Base-by-base conservation (phyloP, 208 protist species). In the Leishmania tropica region DNA sequence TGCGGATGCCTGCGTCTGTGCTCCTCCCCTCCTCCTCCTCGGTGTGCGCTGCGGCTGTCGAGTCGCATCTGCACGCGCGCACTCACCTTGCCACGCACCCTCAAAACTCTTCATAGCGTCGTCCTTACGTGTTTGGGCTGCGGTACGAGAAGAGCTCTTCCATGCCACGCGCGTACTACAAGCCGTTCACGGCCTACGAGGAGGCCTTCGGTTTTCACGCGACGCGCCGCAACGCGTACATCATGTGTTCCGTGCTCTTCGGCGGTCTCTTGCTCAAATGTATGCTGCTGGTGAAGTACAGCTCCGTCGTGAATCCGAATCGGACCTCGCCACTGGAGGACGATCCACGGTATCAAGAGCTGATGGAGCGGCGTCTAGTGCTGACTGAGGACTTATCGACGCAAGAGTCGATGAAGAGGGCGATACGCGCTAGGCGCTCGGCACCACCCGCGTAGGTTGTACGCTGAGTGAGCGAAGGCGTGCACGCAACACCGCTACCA, bases 81-180 rank as follows among this genome's bases (percentile, higher is more conserved):
- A 35, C 51, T n/a, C 76, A 65, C 45, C 76, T 68, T 64, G 28
- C 10, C 79, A 45, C 72, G 78, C 68, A 28, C 70, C 53, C 70
- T 1, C 42, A 17, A 17, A 47, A 24, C 35, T 2, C 65, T n/a
- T 71, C 65, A 71, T 31, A n/a, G 40, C 17, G 65, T 47, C 42
- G 65, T 48, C 2, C 40, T 3, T 7, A 71, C n/a, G 11, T 15
- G 2, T 56, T 28, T 8, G 24, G 7, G 71, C 28, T 75, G 17
- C 48, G 71, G 48, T 40, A n/a, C n/a, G 47, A 24, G 37, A 0
- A 17, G 13, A n/a, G 19, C 40, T 19, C 65, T n/a, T 11, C 31
- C 37, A 97, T 97, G 94, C 94, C 94, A 5, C 89, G 94, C 42
- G 94, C 92, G 21, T 95, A 95, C 74, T 95, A 95, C 87, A 91